Conservation (phyloP, 768 basidiomycete species). For the Lentinula raphanica region DNA sequence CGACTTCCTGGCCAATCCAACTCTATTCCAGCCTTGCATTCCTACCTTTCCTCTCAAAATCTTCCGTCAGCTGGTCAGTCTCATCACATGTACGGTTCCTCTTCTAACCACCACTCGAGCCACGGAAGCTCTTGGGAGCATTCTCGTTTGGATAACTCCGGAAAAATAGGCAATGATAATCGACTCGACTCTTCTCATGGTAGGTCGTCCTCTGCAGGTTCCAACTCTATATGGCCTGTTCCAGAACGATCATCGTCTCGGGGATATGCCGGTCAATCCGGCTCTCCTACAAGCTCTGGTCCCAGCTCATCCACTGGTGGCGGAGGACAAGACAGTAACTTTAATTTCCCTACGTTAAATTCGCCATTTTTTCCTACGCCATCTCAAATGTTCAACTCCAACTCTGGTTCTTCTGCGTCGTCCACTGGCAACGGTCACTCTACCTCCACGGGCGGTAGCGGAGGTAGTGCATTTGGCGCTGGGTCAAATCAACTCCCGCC, state of each 20-base stretch:
- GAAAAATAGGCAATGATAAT: neutral
- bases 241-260: constrained; percentile 2
- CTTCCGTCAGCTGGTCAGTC: neutral
- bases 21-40: constrained; percentile 1
- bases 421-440: neutral
- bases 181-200: neutral
- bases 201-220: neutral
- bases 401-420: neutral
- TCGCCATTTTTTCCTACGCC: constrained; percentile 3
- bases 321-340: neutral
- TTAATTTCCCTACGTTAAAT: constrained; percentile 3
- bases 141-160: neutral
- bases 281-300: neutral
- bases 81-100: constrained; percentile 3
- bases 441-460: neutral
- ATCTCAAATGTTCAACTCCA: neutral
- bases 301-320: neutral
- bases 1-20: neutral
- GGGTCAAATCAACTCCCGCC: neutral
- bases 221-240: constrained; percentile 1
- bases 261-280: neutral
- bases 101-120: neutral
- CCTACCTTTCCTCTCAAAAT: constrained; percentile 1
- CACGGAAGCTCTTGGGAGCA: neutral
- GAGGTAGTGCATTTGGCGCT: neutral